Conservation (phyloP, 805 yeast genomes). For the Alloascoidea hylecoeti region DNA sequence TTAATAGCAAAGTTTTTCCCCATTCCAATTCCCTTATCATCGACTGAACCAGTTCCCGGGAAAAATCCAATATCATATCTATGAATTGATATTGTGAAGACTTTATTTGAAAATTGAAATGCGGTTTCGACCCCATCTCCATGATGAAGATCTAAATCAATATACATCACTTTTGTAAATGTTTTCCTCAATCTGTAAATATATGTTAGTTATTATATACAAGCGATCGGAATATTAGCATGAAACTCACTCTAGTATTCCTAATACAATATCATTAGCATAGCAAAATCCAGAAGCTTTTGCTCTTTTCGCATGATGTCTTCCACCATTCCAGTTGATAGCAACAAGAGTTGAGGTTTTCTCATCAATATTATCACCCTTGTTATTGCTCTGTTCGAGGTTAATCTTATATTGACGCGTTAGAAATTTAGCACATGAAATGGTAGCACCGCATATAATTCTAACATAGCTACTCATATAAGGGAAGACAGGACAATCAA, state of each 20-base stretch:
- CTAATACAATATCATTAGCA: conserved; percentile 51
- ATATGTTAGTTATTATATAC: no score
- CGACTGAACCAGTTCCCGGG: conserved; percentile 51
- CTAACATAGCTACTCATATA: conserved; percentile 33
- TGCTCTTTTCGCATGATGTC: conserved; percentile 49
- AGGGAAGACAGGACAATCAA: conserved; percentile 56
- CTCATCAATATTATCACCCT: conserved; percentile 3
- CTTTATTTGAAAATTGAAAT: conserved; percentile 37
- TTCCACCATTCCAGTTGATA: conserved; percentile 69
- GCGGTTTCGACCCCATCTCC: conserved; percentile 72
- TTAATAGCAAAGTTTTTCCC: conserved; percentile 28
- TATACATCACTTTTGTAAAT: conserved; percentile 35
- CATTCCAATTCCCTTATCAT: conserved; percentile 21
- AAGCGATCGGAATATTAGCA: no score
- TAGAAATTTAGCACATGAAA: conserved; percentile 29
- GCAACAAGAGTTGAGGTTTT: no score
- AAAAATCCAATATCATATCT: conserved; percentile 52
- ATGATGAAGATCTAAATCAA: conserved; percentile 68
- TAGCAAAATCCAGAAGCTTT: conserved; percentile 63
- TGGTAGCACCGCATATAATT: conserved; percentile 40
- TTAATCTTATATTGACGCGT: conserved; percentile 3
- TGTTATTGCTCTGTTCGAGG: conserved; percentile 1
- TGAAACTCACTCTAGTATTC: conserved; percentile 25
- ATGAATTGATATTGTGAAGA: conserved; percentile 51
- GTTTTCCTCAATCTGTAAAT: conserved; percentile 24